A percentile compares a stretch with the other conserved stretches of the same genome.
phyloP scores from a whole-genome alignment of 331 rosid genomes.

The Pyracantha coccinea region DNA sequence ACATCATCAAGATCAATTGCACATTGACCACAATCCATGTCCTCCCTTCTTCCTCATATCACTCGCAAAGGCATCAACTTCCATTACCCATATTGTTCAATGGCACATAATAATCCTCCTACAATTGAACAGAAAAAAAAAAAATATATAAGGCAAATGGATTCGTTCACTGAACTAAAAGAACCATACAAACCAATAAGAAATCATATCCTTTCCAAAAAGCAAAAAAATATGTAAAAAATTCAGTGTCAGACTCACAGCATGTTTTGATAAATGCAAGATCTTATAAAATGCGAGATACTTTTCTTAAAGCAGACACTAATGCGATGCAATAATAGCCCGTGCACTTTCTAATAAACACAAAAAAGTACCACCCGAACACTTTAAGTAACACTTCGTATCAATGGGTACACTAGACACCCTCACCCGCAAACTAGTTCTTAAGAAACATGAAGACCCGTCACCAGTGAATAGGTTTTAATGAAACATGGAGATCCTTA shows the following conservation, averaged over 20 bases:
- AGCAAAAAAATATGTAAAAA: not conserved
- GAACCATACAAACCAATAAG: not conserved
- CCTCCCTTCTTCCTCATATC: conserved; percentile 1
- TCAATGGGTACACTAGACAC: not conserved
- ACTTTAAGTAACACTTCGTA: not conserved
- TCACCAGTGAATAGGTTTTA: not conserved
- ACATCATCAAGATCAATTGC: conserved; percentile 6
- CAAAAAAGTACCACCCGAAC: not conserved
- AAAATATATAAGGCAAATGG: not conserved
- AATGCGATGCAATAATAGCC: not conserved
- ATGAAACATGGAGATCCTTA: not conserved
- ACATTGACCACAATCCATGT: conserved; percentile 3
- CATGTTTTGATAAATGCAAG: not conserved
- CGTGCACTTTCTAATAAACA: not conserved
- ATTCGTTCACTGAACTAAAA: not conserved
- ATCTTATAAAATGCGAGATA: not conserved
- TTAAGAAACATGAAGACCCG: not conserved
- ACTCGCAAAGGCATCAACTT: not conserved
- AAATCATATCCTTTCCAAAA: not conserved
- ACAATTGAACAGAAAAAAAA: not conserved
- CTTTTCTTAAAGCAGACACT: not conserved
- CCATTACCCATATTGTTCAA: conserved; percentile 2
- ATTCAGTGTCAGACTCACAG: not conserved
- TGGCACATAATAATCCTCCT: conserved; percentile 14
- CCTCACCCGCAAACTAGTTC: not conserved